phyloP scores from a whole-genome alignment of 345 rosid species.

The Eucalyptus urophylla region DNA sequence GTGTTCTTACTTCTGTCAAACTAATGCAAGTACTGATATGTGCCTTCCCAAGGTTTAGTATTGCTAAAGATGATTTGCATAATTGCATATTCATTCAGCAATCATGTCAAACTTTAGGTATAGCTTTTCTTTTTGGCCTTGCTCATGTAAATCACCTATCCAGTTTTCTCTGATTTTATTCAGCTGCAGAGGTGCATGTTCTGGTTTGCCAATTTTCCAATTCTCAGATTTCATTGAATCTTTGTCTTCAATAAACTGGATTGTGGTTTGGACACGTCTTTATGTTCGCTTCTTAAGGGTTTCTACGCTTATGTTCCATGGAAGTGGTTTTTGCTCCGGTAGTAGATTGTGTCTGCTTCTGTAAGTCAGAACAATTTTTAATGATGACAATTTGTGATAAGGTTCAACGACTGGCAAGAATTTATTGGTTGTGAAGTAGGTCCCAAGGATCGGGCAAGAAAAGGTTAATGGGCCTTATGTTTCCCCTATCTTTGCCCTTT shows the following conservation, averaged over 20 bases:
- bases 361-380: background rate
- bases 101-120: background rate
- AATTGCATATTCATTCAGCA: background rate
- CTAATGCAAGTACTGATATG: background rate
- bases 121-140: background rate
- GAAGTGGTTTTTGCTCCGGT: background rate
- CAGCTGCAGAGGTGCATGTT: background rate
- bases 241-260: background rate
- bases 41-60: background rate
- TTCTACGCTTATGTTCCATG: background rate
- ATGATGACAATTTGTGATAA: background rate
- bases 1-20: background rate
- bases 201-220: background rate
- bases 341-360: background rate
- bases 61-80: background rate
- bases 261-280: background rate
- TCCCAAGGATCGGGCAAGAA: slow-evolving; percentile 79
- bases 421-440: slow-evolving; percentile 51
- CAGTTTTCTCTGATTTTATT: background rate
- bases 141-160: background rate
- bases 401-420: slow-evolving; percentile 65
- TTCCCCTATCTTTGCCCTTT: background rate
- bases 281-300: background rate
- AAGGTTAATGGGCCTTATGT: slow-evolving; percentile 16
- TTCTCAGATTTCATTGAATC: background rate